Evolutionary conservation across 495 filamentous ascomycete genomes (phyloP).

Genomic region (Talaromyces liani): DNA sequence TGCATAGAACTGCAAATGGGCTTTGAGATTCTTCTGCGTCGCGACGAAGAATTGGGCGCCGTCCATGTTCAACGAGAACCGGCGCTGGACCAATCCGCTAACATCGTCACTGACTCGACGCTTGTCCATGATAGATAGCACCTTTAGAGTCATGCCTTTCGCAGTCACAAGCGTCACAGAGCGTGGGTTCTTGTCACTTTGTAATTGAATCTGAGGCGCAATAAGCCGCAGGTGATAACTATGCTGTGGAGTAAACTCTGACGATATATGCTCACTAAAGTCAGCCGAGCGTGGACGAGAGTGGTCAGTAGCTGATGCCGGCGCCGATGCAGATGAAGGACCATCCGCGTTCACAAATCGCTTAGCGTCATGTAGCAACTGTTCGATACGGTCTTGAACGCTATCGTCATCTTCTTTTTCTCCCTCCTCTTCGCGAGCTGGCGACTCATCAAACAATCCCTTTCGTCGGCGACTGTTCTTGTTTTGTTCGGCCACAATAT

Average conservation of each 20-base stretch:
- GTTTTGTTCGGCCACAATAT: constrained; percentile 91
- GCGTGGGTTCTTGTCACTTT: constrained; percentile 95
- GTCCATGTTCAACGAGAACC: constrained; percentile 90
- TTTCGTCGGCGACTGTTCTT: constrained; percentile 48
- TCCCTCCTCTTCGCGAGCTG: constrained; percentile 22
- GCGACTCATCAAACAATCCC: constrained; percentile 15
- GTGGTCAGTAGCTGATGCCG: constrained; percentile 23
- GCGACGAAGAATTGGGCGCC: constrained; percentile 97
- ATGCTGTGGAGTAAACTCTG: constrained; percentile 90
- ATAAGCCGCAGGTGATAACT: constrained; percentile 92
- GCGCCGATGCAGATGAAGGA: constrained; percentile 25
- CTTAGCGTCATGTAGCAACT: constrained; percentile 77
- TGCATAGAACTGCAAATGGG: constrained; percentile 84
- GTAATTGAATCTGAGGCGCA: constrained; percentile 92
- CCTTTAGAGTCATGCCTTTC: constrained; percentile 94
- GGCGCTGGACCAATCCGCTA: constrained; percentile 87
- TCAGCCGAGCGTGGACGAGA: constrained; percentile 38
- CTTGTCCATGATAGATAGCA: constrained; percentile 96
- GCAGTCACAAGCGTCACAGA: constrained; percentile 88
- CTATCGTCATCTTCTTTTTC: constrained; percentile 53
- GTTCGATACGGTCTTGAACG: constrained; percentile 79
- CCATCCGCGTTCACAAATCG: constrained; percentile 70
- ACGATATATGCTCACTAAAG: constrained; percentile 65
- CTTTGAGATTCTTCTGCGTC: constrained; percentile 77
- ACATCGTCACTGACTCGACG: constrained; percentile 85